These are phyloP conservation scores for Suillus subaureus DNA, from an alignment of 768 basidiomycete species.

Conservation along the genomic window DNA sequence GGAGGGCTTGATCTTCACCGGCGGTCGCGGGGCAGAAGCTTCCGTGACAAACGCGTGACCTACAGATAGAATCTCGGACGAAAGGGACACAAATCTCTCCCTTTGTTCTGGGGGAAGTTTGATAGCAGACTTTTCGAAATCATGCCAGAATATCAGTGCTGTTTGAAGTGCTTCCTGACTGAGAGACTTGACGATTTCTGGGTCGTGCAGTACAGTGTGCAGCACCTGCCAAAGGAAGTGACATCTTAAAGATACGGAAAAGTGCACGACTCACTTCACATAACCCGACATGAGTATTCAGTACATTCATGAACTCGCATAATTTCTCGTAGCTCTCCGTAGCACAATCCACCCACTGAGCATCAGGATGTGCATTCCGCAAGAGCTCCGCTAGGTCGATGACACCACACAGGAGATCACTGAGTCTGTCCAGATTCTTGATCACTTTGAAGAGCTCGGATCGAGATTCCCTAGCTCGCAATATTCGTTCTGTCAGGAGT, in stretches of 20 bases:
- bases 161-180: conserved; percentile 80
- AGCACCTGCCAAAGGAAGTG: conserved; percentile 53
- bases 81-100: conserved; percentile 82
- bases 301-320: conserved; percentile 96
- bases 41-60: conserved; percentile 85
- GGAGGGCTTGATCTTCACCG: conserved; percentile 65
- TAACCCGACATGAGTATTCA: conserved; percentile 91
- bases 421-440: conserved; percentile 95
- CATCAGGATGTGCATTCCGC: conserved; percentile 91
- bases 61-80: conserved; percentile 85
- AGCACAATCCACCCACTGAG: conserved; percentile 78
- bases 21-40: conserved; percentile 61
- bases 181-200: conserved; percentile 63
- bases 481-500: conserved; percentile 81
- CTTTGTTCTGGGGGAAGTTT: conserved; percentile 80
- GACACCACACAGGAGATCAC: conserved; percentile 93
- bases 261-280: conserved; percentile 67
- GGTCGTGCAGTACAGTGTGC: conserved; percentile 68
- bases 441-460: conserved; percentile 83
- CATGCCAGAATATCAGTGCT: conserved; percentile 91
- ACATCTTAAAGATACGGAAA: background rate
- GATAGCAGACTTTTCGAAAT: conserved; percentile 98
- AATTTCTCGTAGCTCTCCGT: conserved; percentile 88
- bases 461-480: conserved; percentile 69
- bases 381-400: conserved; percentile 96